Evolutionary conservation across 2,329 filamentous ascomycete genomes (phyloP), one percentile per base, ranked within the genome.

Genomic region (Akanthomyces lecanii): DNA sequence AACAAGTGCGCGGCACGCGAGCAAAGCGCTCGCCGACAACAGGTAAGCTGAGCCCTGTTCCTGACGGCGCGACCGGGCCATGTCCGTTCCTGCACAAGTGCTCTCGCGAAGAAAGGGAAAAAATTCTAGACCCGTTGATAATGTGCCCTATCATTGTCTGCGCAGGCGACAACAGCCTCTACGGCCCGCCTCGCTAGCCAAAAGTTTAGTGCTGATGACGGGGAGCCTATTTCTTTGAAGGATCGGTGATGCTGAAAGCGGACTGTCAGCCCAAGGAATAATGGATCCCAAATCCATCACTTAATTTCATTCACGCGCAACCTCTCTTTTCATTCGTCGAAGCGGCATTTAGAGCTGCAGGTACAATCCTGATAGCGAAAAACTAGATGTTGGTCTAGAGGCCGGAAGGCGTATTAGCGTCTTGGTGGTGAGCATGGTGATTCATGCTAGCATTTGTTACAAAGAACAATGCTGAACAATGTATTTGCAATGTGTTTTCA

Each of bases 61-160:
- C 55, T 38, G 55, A 28, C 33, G 44, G 55, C 45, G 44, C 44
- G 44, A 7, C 28, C 30, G 44, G 44, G 23, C 30, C 14, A 23
- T 30, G 14, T 59, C 21, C 5, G 56, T 59, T 40, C 56, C 44
- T 59, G 56, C 21, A 28, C 56, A 50, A 50, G 56, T 25, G 45
- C 23, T 1, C 21, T 16, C 38, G 12, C 38, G 38, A 38, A 10
- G 4, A 11, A 36, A 36, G 8, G 33, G 8, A 7, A 36, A 18
- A 28, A 12, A 14, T 0, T 59, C 56, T 59, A 59, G 56, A 50
- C 45, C 45, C 45, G 44, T 50, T 50, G n/a, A 2, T 11, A 50
- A 6, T 18, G 47, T 2, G 36, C 23, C 5, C 14, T 44, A 18
- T 44, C 52, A 55, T 44, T 18, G 52, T 55, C 16, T n/a, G 47